Evolutionary conservation across 2,329 filamentous ascomycete genomes (phyloP), one percentile per base, ranked within the genome.

Genomic region (Colletotrichum sp.): DNA sequence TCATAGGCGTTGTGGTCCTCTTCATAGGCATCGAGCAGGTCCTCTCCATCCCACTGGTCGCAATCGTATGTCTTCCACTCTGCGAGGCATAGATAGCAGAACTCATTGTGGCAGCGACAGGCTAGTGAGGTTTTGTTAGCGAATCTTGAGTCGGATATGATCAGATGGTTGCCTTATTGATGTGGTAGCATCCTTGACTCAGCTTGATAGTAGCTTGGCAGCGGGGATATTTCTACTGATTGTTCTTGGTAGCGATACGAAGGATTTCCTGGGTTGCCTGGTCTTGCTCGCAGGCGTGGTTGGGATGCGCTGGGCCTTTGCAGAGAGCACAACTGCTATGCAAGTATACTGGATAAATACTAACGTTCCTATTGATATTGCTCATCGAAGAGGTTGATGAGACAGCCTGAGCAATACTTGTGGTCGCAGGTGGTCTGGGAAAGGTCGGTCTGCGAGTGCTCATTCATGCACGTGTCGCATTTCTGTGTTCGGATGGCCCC

Each of bases 311-410:
- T 43, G 18, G 18, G 18, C 39, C 39, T 43, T 43, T 43, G 18
- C 39, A n/a, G 18, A n/a, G 39, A 43, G 39, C 6, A 6, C 39
- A 43, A n/a, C 4, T 43, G 8, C 39, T 43, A 0, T 43, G 9
- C 4, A 2, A 43, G 39, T n/a, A 6, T n/a, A 43, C 8, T 43
- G 39, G 39, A 2, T 4, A 43, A 43, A 0, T 1, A 6, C 39
- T 4, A 4, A 43, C 39, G 39, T 43, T 4, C 18, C 39, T 4
- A 3, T n/a, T 6, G 9, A 43, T 43, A 0, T 10, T 18, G 39
- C 39, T 9, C 18, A 4, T n/a, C 18, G 39, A 43, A 43, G 8
- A 43, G 4, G 3, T 43, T 6, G 18, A 43, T n/a, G 39, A n/a
- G 8, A 43, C 39, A 43, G 39, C 39, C 39, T 10, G 16, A 4